These are phyloP conservation scores for Blastomyces silverae DNA, from an alignment of 2,329 filamentous ascomycete genomes.

Conservation along the genomic window DNA sequence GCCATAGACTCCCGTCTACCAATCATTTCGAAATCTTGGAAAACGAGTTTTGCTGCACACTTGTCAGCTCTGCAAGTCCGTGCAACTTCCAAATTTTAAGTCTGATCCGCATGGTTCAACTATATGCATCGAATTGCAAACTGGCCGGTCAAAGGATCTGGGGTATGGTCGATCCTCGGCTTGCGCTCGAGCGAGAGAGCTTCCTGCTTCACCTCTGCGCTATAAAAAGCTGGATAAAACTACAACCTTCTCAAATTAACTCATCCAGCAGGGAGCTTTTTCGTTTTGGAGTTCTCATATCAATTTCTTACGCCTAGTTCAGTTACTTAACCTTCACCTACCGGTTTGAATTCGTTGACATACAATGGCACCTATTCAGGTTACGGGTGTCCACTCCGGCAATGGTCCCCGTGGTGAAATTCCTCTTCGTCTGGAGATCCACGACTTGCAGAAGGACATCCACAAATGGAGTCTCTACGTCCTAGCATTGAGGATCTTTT, in stretches of 20 bases:
- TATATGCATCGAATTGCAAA: conserved; percentile 6
- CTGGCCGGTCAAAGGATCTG: background rate
- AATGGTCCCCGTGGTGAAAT: conserved; percentile 10
- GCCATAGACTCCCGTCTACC: background rate
- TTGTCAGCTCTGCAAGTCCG: background rate
- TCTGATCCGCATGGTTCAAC: conserved; percentile 3
- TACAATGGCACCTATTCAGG: conserved; percentile 12
- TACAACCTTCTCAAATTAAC: background rate
- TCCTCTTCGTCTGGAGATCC: conserved; percentile 9
- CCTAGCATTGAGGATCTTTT: conserved; percentile 11
- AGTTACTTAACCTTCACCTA: background rate
- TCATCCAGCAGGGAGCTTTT: background rate
- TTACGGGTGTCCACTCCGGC: conserved; percentile 6
- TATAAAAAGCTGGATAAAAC: conserved; percentile 6
- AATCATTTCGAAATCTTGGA: background rate
- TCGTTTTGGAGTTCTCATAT: background rate
- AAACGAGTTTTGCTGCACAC: background rate
- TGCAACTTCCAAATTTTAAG: conserved; percentile 11
- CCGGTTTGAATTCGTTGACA: background rate
- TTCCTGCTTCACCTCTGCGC: background rate
- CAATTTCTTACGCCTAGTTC: background rate
- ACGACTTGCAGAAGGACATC: conserved; percentile 6
- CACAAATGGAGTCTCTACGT: conserved; percentile 12
- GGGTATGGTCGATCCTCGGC: background rate
- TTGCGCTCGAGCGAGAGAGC: background rate